These are phyloP conservation scores for Lodderomyces elongisporus DNA, from an alignment of 1,139 yeast species.

Conservation along the genomic window DNA sequence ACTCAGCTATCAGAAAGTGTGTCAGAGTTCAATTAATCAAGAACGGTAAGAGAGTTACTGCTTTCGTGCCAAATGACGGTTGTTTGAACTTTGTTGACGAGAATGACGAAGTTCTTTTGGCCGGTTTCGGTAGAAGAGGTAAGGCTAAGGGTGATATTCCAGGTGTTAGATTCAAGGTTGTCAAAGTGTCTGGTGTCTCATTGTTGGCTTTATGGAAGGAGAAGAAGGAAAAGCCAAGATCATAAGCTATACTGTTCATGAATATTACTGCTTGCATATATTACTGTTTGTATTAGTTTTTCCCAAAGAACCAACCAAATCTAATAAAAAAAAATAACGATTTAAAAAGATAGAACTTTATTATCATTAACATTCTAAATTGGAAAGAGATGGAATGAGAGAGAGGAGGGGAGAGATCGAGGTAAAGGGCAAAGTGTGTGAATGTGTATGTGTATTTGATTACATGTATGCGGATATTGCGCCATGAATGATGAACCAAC, in stretches of 20 bases:
- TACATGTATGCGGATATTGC: too few species aligned
- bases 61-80: conserved; percentile 99
- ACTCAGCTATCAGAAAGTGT: conserved; percentile 99
- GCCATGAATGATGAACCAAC: too few species aligned
- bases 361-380: too few species aligned
- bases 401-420: not conserved
- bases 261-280: not conserved
- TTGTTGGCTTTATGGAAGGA: conserved; percentile 99
- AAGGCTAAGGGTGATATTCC: conserved; percentile 99
- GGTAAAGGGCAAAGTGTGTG: too few species aligned
- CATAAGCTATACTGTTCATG: conserved; percentile 42
- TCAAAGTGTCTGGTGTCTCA: conserved; percentile 99
- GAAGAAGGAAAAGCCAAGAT: conserved; percentile 99
- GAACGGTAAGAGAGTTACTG: conserved; percentile 99
- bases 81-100: conserved; percentile 99
- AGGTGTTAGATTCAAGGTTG: conserved; percentile 99
- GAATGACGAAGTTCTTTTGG: conserved; percentile 98
- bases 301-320: too few species aligned
- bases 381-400: not conserved
- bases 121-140: conserved; percentile 99
- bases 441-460: too few species aligned
- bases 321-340: not conserved
- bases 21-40: conserved; percentile 99
- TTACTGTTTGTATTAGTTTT: too few species aligned
- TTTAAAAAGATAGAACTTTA: too few species aligned